Evolutionary conservation across 345 rosid genomes (phyloP).

Genomic region (Pistacia atlantica): DNA sequence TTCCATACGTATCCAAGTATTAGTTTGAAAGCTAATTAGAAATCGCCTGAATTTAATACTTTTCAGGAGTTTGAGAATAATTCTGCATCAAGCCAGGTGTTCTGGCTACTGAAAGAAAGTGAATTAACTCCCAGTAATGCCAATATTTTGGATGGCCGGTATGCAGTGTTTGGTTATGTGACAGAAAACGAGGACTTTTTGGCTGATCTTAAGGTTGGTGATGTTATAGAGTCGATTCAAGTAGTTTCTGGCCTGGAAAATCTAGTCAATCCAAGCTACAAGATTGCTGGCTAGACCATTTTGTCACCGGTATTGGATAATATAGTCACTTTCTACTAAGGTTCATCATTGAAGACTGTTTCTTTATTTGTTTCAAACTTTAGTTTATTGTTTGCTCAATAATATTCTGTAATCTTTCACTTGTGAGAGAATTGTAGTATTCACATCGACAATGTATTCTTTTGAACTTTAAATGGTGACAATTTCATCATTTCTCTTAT

Average conservation of each 20-base stretch:
- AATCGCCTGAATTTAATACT: neutral
- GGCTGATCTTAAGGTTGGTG: conserved; percentile 98
- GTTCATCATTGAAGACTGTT: neutral
- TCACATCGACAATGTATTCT: conserved; percentile 29
- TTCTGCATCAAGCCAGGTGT: conserved; percentile 93
- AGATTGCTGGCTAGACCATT: conserved; percentile 72
- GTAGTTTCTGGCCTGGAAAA: conserved; percentile 95
- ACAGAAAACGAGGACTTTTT: conserved; percentile 79
- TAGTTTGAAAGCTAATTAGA: neutral
- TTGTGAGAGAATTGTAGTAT: neutral
- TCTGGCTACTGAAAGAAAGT: conserved; percentile 97
- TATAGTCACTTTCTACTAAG: neutral
- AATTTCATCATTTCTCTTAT: neutral
- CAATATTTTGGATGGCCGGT: conserved; percentile 96
- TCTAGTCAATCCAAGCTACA: conserved; percentile 89
- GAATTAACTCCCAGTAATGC: conserved; percentile 97
- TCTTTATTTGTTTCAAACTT: conserved; percentile 11
- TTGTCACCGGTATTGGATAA: neutral
- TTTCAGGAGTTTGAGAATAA: conserved; percentile 91
- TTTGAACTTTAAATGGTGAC: conserved; percentile 6
- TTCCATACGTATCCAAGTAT: neutral
- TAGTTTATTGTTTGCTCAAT: conserved; percentile 3
- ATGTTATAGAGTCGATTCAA: conserved; percentile 84
- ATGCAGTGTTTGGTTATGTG: conserved; percentile 90
- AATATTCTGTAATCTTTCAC: neutral